A percentile compares a stretch with the other conserved stretches of the same genome.
Evolutionary conservation across 2,329 filamentous ascomycete species (phyloP).

Genomic region (Tothia fuscella): DNA sequence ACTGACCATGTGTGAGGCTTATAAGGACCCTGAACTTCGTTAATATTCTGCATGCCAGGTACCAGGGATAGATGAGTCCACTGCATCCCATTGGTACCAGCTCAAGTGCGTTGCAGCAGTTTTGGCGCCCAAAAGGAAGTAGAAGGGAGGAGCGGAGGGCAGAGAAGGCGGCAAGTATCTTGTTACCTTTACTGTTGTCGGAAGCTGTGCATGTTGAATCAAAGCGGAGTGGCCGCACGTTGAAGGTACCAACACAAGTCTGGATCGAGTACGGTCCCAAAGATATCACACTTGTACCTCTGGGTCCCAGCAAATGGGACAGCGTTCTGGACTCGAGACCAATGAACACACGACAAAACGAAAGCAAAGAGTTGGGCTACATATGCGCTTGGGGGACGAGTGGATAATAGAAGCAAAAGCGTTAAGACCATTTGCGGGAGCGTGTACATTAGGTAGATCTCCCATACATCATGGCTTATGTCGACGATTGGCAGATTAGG

Average conservation of each 20-base stretch:
- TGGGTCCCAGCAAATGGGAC: constrained; percentile 1
- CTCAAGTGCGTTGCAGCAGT: constrained; percentile 2
- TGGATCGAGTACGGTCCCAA: constrained; percentile 1
- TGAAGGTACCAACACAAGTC: neutral
- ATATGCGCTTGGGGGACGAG: neutral
- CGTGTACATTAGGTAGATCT: constrained; percentile 9
- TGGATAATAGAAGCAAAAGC: constrained; percentile 1
- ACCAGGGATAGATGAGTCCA: constrained; percentile 5
- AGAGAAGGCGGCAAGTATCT: too few relatives aligned
- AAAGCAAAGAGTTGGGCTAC: constrained; percentile 1
- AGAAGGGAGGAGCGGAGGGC: too few relatives aligned
- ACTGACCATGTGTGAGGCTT: constrained; percentile 4
- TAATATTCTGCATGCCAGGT: constrained; percentile 5
- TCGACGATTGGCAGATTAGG: constrained; percentile 9
- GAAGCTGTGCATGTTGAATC: too few relatives aligned
- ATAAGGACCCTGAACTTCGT: constrained; percentile 5
- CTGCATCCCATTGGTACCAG: neutral
- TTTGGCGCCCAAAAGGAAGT: neutral
- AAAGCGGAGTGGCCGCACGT: neutral
- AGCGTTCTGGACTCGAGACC: constrained; percentile 2
- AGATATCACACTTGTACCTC: constrained; percentile 11
- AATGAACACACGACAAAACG: constrained; percentile 1
- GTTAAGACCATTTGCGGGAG: constrained; percentile 9
- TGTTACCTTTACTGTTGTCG: too few relatives aligned
- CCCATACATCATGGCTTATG: constrained; percentile 6